Conservation (phyloP, 2,329 filamentous ascomycete genomes). For the Calonectria crousiana region DNA sequence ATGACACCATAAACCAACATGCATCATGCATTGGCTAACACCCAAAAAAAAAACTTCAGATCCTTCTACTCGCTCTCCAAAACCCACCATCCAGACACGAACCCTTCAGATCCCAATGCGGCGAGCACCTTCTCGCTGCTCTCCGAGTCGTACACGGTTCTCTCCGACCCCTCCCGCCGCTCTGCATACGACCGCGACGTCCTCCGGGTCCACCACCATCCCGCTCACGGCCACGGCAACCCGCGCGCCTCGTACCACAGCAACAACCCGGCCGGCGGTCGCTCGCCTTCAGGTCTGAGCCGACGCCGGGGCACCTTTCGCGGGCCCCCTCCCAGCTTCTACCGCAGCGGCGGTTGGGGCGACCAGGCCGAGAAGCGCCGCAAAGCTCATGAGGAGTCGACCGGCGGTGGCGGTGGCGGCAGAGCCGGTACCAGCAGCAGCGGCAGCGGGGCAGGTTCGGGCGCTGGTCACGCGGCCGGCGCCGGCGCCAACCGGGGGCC, state of each 20-base stretch:
- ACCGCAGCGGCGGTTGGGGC: conserved; percentile 84
- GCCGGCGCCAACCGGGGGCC: conserved; percentile 29
- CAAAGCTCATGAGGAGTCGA: conserved; percentile 62
- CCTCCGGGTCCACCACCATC: conserved; percentile 54
- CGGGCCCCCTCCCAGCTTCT: conserved; percentile 92
- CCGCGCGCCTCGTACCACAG: conserved; percentile 66
- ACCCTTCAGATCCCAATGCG: conserved; percentile 80
- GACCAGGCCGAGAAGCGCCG: conserved; percentile 69
- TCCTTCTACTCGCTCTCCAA: conserved; percentile 94
- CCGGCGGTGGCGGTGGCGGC: conserved; percentile 40
- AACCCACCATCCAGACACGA: conserved; percentile 90
- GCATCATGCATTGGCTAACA: not conserved
- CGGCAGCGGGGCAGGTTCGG: not conserved
- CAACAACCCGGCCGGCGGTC: conserved; percentile 76
- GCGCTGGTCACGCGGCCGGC: not conserved
- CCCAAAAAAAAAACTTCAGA: conserved; percentile 49
- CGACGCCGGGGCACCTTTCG: conserved; percentile 80
- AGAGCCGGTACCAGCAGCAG: not conserved
- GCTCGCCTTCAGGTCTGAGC: conserved; percentile 85
- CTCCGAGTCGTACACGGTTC: conserved; percentile 84
- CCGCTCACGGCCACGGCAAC: conserved; percentile 46
- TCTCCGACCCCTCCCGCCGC: conserved; percentile 80
- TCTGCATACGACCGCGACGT: conserved; percentile 83
- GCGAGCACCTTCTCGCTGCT: conserved; percentile 84
- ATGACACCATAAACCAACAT: not conserved